Conservation (phyloP, 164 flowering plant species). For the Vitis labrusca region DNA sequence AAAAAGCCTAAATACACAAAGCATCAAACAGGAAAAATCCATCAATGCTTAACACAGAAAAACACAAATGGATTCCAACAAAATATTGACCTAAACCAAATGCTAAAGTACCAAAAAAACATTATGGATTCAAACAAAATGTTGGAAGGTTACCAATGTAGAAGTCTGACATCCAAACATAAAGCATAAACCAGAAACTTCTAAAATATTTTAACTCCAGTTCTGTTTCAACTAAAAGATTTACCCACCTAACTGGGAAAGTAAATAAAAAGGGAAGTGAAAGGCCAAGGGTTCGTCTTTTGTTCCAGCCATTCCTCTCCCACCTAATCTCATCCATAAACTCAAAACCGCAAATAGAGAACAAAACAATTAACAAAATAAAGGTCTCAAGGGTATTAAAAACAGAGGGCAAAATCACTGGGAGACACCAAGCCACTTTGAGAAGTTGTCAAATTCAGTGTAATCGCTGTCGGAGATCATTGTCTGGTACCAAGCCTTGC, state of each 20-base stretch:
- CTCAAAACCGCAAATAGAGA: background rate
- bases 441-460: slow-evolving; percentile 78
- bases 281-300: background rate
- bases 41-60: too few relatives aligned
- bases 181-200: too few relatives aligned
- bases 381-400: background rate
- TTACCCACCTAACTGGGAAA: background rate
- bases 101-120: too few relatives aligned
- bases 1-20: too few relatives aligned
- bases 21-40: too few relatives aligned
- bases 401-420: slow-evolving; percentile 38
- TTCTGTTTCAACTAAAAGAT: too few relatives aligned
- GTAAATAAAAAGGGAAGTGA: background rate
- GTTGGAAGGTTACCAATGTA: too few relatives aligned
- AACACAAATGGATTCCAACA: too few relatives aligned
- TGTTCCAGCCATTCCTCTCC: background rate
- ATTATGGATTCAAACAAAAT: too few relatives aligned
- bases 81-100: too few relatives aligned
- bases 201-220: too few relatives aligned
- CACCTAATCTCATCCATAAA: background rate
- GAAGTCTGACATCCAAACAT: too few relatives aligned
- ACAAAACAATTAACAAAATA: slow-evolving; percentile 4
- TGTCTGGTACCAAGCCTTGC: slow-evolving; percentile 75
- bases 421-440: slow-evolving; percentile 81
- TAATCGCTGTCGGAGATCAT: slow-evolving; percentile 86